These are phyloP conservation scores for Malus hybrid DNA, from an alignment of 331 rosid species.

Conservation along the genomic window DNA sequence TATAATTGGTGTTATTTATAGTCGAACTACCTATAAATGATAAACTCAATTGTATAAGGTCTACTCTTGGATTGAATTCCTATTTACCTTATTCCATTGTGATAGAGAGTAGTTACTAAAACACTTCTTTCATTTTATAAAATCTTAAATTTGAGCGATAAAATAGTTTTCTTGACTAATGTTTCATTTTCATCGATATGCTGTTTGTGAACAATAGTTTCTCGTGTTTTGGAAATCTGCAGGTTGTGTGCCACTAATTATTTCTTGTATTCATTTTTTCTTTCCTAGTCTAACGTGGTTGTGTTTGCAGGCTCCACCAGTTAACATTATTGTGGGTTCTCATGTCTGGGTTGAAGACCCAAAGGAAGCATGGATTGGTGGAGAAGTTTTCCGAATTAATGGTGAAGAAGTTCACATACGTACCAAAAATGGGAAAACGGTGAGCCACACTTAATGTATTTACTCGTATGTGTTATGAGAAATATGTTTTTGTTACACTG, in stretches of 20 bases:
- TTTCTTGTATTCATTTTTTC: neutral
- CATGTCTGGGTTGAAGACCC: conserved; percentile 98
- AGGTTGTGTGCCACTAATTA: no score
- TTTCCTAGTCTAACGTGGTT: conserved; percentile 19
- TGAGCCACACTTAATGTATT: conserved; percentile 34
- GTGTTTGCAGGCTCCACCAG: conserved; percentile 78
- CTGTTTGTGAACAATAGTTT: neutral
- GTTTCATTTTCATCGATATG: neutral
- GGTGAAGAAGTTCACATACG: conserved; percentile 74
- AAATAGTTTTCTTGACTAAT: neutral
- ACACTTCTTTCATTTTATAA: neutral
- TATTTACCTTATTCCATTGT: neutral
- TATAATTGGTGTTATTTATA: neutral
- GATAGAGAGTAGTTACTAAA: neutral
- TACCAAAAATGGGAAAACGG: conserved; percentile 57
- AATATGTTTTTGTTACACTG: neutral
- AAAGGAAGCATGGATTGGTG: conserved; percentile 75
- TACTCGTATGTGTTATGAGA: neutral
- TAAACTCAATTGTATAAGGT: neutral
- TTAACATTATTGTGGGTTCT: conserved; percentile 88
- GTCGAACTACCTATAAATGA: neutral
- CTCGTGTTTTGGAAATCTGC: no score
- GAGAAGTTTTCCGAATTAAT: conserved; percentile 73
- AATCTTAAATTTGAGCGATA: neutral
- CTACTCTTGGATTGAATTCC: neutral